Evolutionary conservation across 306 rosid genomes (phyloP), one percentile per base, ranked within the genome.

Genomic region (Ormosia emarginata): DNA sequence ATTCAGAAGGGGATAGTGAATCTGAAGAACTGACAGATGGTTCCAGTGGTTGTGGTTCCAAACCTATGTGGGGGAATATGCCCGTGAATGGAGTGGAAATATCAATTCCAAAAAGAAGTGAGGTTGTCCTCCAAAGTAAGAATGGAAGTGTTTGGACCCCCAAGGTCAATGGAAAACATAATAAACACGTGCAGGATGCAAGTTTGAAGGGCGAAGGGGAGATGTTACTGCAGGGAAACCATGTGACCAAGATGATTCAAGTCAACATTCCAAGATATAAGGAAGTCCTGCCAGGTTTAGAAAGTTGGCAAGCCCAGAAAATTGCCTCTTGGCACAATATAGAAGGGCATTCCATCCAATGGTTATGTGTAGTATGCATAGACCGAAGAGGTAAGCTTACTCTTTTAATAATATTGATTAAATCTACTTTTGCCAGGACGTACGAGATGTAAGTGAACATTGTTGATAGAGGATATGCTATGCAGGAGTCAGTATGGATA

Each of bases 271-370:
- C 99, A 67, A 84, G 85, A 86, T 91, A 87, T 86, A 90, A 90
- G 87, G 97, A 91, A 70, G 91, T 94, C 70, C 84, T 96, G 89
- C 99, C 99, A 52, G 91, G 99, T 84, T 87, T 96, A 80, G 94
- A 93, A 88, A 92, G 91, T 75, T 96, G 98, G 99, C 89, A 88
- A 81, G 86, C 91, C 61, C 90, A 86, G 83, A 92, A 93, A 91
- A 85, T 96, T 87, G 88, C 94, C 77, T 81, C 94, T 56, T 96
- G 99, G 99, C 99, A 96, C 87, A 84, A 86, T 85, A 83, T 85
- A 61, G 97, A 92, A 87, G 97, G 97, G 79, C 97, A 91, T 69
- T 91, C 98, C 46, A 86, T 96, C 82, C 97, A 90, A 32, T 96
- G 99, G 99, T 84, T 96, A 71, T 86, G 86, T 13, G 91, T 92